Evolutionary conservation across 2,329 filamentous ascomycete genomes (phyloP).

Genomic region (Aspergillus awamori): DNA sequence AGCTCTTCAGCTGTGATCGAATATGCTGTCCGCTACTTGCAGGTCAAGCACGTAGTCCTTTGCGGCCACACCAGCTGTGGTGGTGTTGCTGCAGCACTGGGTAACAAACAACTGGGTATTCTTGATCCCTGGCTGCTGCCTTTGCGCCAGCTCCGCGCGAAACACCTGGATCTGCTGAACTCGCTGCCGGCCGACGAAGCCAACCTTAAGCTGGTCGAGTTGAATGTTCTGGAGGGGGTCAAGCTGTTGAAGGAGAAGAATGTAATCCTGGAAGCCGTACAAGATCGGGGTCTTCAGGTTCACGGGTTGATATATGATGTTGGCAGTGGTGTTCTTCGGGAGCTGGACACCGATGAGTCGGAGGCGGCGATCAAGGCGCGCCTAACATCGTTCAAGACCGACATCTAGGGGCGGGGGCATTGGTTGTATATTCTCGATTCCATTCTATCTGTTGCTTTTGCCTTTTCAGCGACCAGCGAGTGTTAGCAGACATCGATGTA

Average conservation of each 20-base stretch:
- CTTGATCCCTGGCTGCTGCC: slow-evolving; percentile 66
- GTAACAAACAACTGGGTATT: slow-evolving; percentile 59
- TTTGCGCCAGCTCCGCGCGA: slow-evolving; percentile 57
- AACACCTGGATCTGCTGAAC: slow-evolving; percentile 55
- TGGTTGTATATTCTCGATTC: neutral
- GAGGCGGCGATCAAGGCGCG: slow-evolving; percentile 44
- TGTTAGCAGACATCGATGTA: too few relatives aligned
- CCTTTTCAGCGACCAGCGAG: neutral
- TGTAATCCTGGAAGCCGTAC: slow-evolving; percentile 69
- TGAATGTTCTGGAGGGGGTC: slow-evolving; percentile 74
- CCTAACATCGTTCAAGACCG: slow-evolving; percentile 45
- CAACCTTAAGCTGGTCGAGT: slow-evolving; percentile 67
- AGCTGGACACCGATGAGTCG: slow-evolving; percentile 52
- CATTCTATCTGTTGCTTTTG: neutral
- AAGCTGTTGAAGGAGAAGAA: slow-evolving; percentile 69
- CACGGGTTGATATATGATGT: slow-evolving; percentile 79
- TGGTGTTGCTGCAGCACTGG: slow-evolving; percentile 59
- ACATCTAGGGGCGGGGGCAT: slow-evolving; percentile 16
- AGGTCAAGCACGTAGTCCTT: slow-evolving; percentile 65
- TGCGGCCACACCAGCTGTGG: slow-evolving; percentile 66
- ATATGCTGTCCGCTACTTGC: slow-evolving; percentile 73
- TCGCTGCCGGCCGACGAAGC: slow-evolving; percentile 53
- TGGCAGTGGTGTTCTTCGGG: slow-evolving; percentile 56
- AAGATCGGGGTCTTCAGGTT: slow-evolving; percentile 70
- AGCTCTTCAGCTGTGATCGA: slow-evolving; percentile 76